These are phyloP conservation scores for Grigorovia yakushimaensis DNA, from an alignment of 805 yeast genomes.

Conservation along the genomic window DNA sequence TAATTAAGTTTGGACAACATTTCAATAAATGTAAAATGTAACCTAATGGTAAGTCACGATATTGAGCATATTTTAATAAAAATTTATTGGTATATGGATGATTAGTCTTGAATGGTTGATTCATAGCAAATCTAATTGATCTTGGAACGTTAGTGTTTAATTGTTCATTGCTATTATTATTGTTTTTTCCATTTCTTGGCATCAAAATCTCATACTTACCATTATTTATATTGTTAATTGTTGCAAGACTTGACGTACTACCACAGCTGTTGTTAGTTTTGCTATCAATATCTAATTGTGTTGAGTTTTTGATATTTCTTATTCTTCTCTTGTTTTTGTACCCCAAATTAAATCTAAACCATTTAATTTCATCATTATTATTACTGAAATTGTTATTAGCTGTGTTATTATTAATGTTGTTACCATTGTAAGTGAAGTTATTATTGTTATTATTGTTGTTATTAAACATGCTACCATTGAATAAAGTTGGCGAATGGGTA, in stretches of 20 bases:
- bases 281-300: not conserved
- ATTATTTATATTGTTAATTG: not conserved
- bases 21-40: slow-evolving; percentile 56
- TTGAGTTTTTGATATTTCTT: not conserved
- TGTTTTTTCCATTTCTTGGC: not conserved
- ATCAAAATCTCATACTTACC: not conserved
- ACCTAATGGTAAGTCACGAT: slow-evolving; percentile 76
- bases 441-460: slow-evolving; percentile 1
- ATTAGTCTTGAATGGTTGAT: slow-evolving; percentile 8
- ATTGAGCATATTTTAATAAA: slow-evolving; percentile 49
- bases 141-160: not conserved
- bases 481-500: slow-evolving; percentile 1
- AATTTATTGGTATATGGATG: slow-evolving; percentile 60
- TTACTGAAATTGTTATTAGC: not conserved
- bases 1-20: slow-evolving; percentile 52
- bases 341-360: slow-evolving; percentile 15
- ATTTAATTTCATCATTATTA: slow-evolving; percentile 7
- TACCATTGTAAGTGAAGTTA: not conserved
- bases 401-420: not conserved
- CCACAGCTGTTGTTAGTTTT: not conserved
- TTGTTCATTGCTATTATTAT: not conserved
- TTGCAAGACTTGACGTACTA: not conserved
- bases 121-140: not conserved
- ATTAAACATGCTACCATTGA: not conserved
- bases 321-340: slow-evolving; percentile 7